A percentile compares a stretch with the other conserved stretches of the same genome.
Conservation (phyloP, 495 filamentous ascomycete genomes). For the Bathelium albidoporum region DNA sequence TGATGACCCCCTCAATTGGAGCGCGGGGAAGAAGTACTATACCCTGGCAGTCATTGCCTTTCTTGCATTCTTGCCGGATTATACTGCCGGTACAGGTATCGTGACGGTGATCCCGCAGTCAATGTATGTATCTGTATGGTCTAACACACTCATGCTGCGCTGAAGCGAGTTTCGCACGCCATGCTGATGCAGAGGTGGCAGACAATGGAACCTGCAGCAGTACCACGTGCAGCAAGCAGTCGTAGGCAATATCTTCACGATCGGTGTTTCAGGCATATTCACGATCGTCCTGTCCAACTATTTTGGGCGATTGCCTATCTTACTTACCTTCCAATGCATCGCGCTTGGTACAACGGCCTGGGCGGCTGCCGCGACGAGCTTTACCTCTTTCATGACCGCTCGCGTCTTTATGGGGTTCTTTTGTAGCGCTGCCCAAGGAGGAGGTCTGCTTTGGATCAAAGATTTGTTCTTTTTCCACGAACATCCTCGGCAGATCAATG, state of each 20-base stretch:
- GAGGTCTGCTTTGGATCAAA: conserved; percentile 14
- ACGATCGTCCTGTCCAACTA: conserved; percentile 8
- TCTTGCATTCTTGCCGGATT: conserved; percentile 11
- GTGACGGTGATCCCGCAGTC: conserved; percentile 13
- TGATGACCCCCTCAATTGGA: conserved; percentile 14
- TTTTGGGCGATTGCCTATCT: conserved; percentile 11
- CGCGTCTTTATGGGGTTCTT: conserved; percentile 11
- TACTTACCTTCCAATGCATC: conserved; percentile 7
- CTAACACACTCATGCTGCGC: not conserved
- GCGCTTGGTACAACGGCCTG: conserved; percentile 8
- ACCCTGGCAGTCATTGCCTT: conserved; percentile 11
- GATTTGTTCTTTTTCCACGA: conserved; percentile 16
- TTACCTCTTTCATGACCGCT: conserved; percentile 9
- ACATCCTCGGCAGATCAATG: conserved; percentile 13
- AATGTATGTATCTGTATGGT: not conserved
- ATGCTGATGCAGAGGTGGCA: not conserved
- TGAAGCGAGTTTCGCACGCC: not conserved
- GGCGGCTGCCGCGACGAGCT: conserved; percentile 14
- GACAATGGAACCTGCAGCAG: conserved; percentile 9
- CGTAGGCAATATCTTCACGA: conserved; percentile 13
- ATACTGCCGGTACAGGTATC: conserved; percentile 12
- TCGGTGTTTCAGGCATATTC: conserved; percentile 13
- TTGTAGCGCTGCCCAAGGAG: conserved; percentile 8
- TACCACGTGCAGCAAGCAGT: conserved; percentile 8
- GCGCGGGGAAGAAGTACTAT: conserved; percentile 7